Conservation (phyloP, 805 yeast genomes). For the Sugiyamaella chiloensis region DNA sequence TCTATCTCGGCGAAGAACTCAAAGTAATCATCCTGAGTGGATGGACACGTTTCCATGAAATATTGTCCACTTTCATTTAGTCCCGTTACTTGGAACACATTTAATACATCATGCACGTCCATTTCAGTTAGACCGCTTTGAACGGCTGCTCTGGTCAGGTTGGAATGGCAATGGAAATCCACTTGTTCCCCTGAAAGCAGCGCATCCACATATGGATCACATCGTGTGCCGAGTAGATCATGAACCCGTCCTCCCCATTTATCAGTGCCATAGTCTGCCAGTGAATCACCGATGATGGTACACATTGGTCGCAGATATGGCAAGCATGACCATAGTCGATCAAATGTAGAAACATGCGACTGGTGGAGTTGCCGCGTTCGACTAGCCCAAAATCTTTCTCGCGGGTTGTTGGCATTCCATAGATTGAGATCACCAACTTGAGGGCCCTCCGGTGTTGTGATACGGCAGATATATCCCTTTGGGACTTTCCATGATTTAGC, state of each 20-base stretch:
- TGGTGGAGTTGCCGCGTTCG: conserved; percentile 64
- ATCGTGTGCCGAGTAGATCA: conserved; percentile 64
- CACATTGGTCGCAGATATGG: conserved; percentile 64
- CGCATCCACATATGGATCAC: conserved; percentile 67
- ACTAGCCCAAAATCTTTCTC: conserved; percentile 68
- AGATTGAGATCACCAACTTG: conserved; percentile 69
- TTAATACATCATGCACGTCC: conserved; percentile 66
- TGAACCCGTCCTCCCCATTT: conserved; percentile 66
- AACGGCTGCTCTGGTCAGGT: conserved; percentile 54
- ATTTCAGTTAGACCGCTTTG: conserved; percentile 61
- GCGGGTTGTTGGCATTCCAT: conserved; percentile 58
- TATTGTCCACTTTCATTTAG: conserved; percentile 62
- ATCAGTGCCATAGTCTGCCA: conserved; percentile 52
- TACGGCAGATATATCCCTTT: conserved; percentile 54
- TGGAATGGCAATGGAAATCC: conserved; percentile 66
- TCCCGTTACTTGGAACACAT: conserved; percentile 69
- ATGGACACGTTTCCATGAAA: conserved; percentile 69
- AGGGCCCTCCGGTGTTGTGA: conserved; percentile 65
- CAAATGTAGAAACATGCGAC: conserved; percentile 59
- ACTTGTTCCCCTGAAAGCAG: conserved; percentile 61
- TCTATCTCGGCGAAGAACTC: conserved; percentile 68
- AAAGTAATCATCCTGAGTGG: conserved; percentile 55
- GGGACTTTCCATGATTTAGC: conserved; percentile 65
- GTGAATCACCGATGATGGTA: conserved; percentile 60
- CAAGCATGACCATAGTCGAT: conserved; percentile 61